Conservation (phyloP, 1,139 yeast species). For the Fermentozyma sake region DNA sequence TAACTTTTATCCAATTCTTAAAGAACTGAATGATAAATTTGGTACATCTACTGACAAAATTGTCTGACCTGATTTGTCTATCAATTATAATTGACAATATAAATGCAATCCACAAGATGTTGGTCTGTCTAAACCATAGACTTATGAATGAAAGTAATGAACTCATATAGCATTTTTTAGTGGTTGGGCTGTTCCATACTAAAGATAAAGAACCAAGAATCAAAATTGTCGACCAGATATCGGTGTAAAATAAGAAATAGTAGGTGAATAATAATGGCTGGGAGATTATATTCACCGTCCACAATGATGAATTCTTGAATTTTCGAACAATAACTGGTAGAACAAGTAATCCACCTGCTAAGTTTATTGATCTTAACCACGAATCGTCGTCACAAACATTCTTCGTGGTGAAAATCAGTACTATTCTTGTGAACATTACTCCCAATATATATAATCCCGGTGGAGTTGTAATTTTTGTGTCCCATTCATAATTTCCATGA, state of each 20-base stretch:
- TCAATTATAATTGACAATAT: constrained; percentile 56
- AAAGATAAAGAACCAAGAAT: constrained; percentile 41
- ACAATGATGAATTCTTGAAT: constrained; percentile 33
- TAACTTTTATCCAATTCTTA: constrained; percentile 19
- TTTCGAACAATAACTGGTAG: constrained; percentile 39
- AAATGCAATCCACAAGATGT: constrained; percentile 78
- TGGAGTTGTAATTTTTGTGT: constrained; percentile 90
- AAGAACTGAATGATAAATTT: constrained; percentile 19
- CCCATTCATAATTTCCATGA: constrained; percentile 61
- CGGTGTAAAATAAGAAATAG: constrained; percentile 82
- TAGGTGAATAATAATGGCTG: constrained; percentile 74
- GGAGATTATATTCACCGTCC: constrained; percentile 46
- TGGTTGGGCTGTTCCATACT: constrained; percentile 22
- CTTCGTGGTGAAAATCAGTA: constrained; percentile 12
- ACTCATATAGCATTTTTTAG: constrained; percentile 19
- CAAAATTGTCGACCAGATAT: constrained; percentile 81
- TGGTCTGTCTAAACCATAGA: constrained; percentile 82
- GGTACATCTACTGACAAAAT: constrained; percentile 7
- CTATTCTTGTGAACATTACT: no score
- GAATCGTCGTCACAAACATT: constrained; percentile 33
- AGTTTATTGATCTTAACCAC: constrained; percentile 54
- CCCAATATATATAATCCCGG: constrained; percentile 85
- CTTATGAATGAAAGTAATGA: constrained; percentile 53
- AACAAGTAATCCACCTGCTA: constrained; percentile 56
- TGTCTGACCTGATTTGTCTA: constrained; percentile 23